Conservation (phyloP, 2,329 filamentous ascomycete genomes). For the Trichoderma cornu-damae region DNA sequence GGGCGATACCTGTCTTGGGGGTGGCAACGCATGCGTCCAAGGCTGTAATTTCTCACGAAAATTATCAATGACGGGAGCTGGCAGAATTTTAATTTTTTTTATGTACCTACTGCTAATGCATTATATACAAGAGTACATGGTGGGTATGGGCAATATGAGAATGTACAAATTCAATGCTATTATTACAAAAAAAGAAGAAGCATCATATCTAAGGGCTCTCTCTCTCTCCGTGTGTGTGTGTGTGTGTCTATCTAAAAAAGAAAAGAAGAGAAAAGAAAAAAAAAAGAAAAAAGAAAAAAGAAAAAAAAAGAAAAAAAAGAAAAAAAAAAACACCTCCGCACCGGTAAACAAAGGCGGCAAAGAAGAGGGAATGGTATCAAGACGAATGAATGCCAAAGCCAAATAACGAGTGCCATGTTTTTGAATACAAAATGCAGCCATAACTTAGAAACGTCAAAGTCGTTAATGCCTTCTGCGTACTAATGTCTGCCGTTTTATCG, state of each 20-base stretch:
- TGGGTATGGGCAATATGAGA: not conserved
- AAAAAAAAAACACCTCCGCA: not conserved
- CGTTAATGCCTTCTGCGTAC: conserved; percentile 20
- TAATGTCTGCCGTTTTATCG: conserved; percentile 13
- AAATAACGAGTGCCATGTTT: conserved; percentile 25
- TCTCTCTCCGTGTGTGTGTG: too few relatives aligned
- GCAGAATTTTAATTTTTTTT: too few relatives aligned
- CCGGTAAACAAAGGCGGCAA: conserved; percentile 21
- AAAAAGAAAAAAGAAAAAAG: too few relatives aligned
- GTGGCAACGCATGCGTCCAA: not conserved
- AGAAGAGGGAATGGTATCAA: conserved; percentile 32
- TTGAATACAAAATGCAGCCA: conserved; percentile 20
- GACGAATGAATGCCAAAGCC: conserved; percentile 30
- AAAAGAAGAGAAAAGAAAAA: too few relatives aligned
- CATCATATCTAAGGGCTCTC: conserved; percentile 9
- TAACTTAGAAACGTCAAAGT: conserved; percentile 21
- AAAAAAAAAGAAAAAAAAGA: too few relatives aligned
- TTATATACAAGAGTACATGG: not conserved
- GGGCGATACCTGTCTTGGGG: too few relatives aligned
- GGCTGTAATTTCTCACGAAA: not conserved
- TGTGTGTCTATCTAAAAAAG: too few relatives aligned
- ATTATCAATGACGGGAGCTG: not conserved
- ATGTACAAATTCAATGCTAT: conserved; percentile 7
- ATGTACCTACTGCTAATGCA: too few relatives aligned
- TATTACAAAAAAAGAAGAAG: conserved; percentile 21